Base-by-base conservation (phyloP, 768 basidiomycete genomes). In the Lepiota brunneoincarnata region DNA sequence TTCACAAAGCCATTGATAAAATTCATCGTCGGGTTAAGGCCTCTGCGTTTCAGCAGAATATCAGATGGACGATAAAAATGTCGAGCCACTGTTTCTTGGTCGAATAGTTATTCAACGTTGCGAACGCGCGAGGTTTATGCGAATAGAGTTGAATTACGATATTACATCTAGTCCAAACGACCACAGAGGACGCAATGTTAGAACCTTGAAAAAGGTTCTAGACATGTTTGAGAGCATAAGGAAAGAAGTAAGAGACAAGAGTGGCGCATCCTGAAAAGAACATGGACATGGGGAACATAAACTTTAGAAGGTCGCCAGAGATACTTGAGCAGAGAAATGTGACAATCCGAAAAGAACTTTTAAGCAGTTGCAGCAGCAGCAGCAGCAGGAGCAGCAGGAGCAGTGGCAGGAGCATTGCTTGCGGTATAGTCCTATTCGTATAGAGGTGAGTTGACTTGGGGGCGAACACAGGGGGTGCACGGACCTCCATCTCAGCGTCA, bases 401-500 rank as follows among this genome's bases (percentile, higher is more conserved):
- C 50, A 18, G 51, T 35, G n/a, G 52, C 44, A 40, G 52, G 52
- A 3, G 52, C 52, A 28, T 54, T 54, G 2, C 44, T 9, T 24
- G 52, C 44, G 17, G 52, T 54, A 21, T 54, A 54, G 17, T 54
- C 52, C 52, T 54, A 7, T 28, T 9, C 11, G 2, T 11, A 17
- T 38, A 21, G n/a, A 9, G 12, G 17, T 35, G 18, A 38, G 20
- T 36, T 37, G 2, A 17, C 3, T 12, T 21, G 21, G 10, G 6
- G 2, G 14, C 38, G 1, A 24, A 37, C 4, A 50, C 6, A 14
- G 20, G 11, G 12, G 15, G 28, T 14, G 24, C 9, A 64, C 73
- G 24, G 56, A 96, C 96, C 82, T 90, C 90, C 96, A 98, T 98
- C 78, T 98, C 96, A 6, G 95, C 93, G 67, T 98, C 96, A 39